phyloP scores from a whole-genome alignment of 176 grass and related monocot species.

The Phoenix dactylifera region DNA sequence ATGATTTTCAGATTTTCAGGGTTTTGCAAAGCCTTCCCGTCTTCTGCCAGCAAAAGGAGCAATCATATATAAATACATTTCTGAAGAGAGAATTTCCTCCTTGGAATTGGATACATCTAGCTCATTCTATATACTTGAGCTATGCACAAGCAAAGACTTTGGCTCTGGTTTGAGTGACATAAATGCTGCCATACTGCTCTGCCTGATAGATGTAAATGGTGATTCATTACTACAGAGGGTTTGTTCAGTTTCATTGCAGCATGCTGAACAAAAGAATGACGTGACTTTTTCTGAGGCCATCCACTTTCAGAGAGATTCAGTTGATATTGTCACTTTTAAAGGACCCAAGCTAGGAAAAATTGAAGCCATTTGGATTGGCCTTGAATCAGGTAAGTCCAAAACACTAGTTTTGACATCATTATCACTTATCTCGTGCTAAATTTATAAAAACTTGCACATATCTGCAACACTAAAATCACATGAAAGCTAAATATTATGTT shows the following conservation, averaged over 20 bases:
- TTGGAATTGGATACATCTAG: slow-evolving; percentile 39
- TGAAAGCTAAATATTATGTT: too few relatives aligned
- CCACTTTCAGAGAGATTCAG: slow-evolving; percentile 60
- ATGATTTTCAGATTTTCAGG: slow-evolving; percentile 45
- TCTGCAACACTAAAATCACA: too few relatives aligned
- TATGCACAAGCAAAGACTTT: slow-evolving; percentile 68
- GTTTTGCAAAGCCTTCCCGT: slow-evolving; percentile 50
- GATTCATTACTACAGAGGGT: slow-evolving; percentile 69
- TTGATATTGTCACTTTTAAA: slow-evolving; percentile 59
- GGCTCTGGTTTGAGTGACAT: slow-evolving; percentile 58
- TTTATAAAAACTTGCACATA: too few relatives aligned
- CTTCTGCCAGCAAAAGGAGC: slow-evolving; percentile 47
- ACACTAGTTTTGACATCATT: too few relatives aligned
- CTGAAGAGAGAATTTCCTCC: slow-evolving; percentile 36
- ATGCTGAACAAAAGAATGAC: slow-evolving; percentile 20
- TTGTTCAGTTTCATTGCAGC: slow-evolving; percentile 31
- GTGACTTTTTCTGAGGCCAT: slow-evolving; percentile 6
- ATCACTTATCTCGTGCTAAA: too few relatives aligned
- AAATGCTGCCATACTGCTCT: slow-evolving; percentile 56
- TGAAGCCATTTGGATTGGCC: slow-evolving; percentile 78
- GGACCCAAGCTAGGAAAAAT: slow-evolving; percentile 52
- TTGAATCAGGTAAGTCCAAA: slow-evolving; percentile 71
- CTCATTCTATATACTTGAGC: slow-evolving; percentile 65
- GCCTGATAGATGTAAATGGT: slow-evolving; percentile 51
- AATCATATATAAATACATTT: slow-evolving; percentile 33